Percentiles rank a stretch among this genome's conserved stretches.
Conservation (phyloP, 2,329 filamentous ascomycete genomes). For the Trichoderma koningiopsis region DNA sequence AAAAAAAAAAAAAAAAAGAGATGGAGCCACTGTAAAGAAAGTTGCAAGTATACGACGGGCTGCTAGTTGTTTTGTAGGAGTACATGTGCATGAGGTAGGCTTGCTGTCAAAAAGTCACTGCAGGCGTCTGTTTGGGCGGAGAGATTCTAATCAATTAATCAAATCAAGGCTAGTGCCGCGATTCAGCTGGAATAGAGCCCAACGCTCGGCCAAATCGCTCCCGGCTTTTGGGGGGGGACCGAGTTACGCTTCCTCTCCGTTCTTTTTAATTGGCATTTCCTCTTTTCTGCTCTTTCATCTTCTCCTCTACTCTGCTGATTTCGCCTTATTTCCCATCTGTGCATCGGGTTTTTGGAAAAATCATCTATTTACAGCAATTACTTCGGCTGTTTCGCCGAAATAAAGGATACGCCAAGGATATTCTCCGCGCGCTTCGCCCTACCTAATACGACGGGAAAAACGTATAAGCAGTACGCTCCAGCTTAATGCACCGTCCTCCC, state of each 20-base stretch:
- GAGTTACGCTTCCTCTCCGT: background rate
- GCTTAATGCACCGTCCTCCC: background rate
- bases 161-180: background rate
- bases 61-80: background rate
- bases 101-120: background rate
- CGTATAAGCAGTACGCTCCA: background rate
- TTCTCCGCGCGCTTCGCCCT: background rate
- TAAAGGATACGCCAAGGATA: background rate
- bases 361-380: background rate
- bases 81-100: background rate
- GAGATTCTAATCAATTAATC: constrained; percentile 5
- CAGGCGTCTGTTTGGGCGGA: background rate
- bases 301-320: too few species aligned
- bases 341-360: too few species aligned
- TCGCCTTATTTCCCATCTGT: too few species aligned
- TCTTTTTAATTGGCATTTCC: too few species aligned
- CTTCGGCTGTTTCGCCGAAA: background rate
- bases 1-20: background rate
- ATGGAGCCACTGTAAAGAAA: background rate
- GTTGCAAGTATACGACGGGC: background rate
- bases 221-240: background rate
- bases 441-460: background rate
- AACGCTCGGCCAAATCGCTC: background rate
- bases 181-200: background rate
- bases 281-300: too few species aligned